Percentiles rank a stretch among this genome's conserved stretches.
phyloP scores from a whole-genome alignment of 257 asterid genomes.

The Solanum tarapatanum region DNA sequence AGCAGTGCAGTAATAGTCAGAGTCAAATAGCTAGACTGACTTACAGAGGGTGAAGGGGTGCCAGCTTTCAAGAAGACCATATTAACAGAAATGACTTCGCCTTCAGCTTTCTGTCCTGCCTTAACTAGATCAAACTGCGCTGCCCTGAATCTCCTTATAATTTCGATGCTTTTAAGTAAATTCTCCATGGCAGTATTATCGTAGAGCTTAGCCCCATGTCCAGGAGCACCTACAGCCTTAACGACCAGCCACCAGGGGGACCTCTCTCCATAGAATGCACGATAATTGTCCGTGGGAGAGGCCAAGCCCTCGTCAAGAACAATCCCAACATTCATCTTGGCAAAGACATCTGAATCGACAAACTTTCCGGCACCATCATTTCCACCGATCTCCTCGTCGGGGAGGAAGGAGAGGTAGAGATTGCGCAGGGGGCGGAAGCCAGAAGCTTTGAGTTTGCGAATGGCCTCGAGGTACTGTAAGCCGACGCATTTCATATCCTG shows the following conservation, averaged over 20 bases:
- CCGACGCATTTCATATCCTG: conserved; percentile 98
- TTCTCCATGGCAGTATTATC: conserved; percentile 94
- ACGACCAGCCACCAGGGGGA: conserved; percentile 80
- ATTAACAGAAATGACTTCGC: conserved; percentile 82
- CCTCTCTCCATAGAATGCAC: conserved; percentile 81
- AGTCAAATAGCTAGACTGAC: neutral
- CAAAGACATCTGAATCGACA: conserved; percentile 53
- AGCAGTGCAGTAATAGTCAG: neutral
- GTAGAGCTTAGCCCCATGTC: conserved; percentile 92
- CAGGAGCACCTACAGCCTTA: conserved; percentile 83
- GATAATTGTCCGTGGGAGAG: conserved; percentile 50
- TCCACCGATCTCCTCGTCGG: conserved; percentile 98
- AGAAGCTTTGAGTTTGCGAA: conserved; percentile 54
- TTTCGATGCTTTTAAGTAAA: conserved; percentile 75
- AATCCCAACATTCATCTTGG: conserved; percentile 70
- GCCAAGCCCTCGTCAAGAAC: conserved; percentile 93
- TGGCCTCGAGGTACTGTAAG: conserved; percentile 84
- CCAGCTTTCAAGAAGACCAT: conserved; percentile 91
- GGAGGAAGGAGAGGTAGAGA: conserved; percentile 76
- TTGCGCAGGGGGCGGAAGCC: conserved; percentile 61
- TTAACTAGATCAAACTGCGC: conserved; percentile 84
- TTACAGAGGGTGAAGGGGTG: conserved; percentile 82
- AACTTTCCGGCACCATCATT: conserved; percentile 74
- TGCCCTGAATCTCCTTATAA: conserved; percentile 66
- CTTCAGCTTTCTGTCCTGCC: conserved; percentile 69